Evolutionary conservation across 2,329 filamentous ascomycete species (phyloP), one percentile per base, ranked within the genome.

Genomic region (Aureobasidium zeae): DNA sequence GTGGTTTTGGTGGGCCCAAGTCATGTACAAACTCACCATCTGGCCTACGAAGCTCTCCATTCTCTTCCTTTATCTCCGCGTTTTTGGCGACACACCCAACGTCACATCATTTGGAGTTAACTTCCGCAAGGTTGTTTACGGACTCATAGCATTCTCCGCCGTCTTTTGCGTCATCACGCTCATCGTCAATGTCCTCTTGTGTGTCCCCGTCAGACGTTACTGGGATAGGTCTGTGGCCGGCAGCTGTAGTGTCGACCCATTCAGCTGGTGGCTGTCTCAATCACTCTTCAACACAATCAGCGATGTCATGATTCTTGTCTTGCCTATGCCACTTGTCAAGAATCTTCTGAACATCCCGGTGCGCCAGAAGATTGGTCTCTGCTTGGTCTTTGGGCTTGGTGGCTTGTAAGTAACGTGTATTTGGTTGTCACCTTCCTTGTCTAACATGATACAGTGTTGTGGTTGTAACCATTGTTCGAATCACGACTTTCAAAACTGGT

Each of bases 31-130:
- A 16, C 25, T 36, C 12, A 37, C 43, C 12, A 45, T 45, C 10
- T 45, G 43, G 43, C 43, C 43, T 28, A 36, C 43, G 15, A 45
- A 45, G 28, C 24, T 45, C 11, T 45, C 43, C 1, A 45, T 45
- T 10, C 33, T 47, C 13, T 43, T 47, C 21, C 36, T 47, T 19
- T 47, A 47, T 20, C 32, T 36, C 10, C 19, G 45, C 10, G 45
- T 43, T 3, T 72, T 39, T 53, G 72, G n/a, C 55, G 68, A 43
- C 68, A 71, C 50, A 71, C 71, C 50, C 62, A 68, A 16, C 66
- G 66, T 26, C 61, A 72, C 35, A 69, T 71, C 52, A 57, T 46
- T 19, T 31, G 36, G 33, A 5, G 28, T 45, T 11, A 33, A 35
- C 20, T 61, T 62, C 44, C 54, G 54, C 31, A 51, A 51, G 15